Evolutionary conservation across 129 eudicot genomes (phyloP).

Genomic region (Centella asiatica): DNA sequence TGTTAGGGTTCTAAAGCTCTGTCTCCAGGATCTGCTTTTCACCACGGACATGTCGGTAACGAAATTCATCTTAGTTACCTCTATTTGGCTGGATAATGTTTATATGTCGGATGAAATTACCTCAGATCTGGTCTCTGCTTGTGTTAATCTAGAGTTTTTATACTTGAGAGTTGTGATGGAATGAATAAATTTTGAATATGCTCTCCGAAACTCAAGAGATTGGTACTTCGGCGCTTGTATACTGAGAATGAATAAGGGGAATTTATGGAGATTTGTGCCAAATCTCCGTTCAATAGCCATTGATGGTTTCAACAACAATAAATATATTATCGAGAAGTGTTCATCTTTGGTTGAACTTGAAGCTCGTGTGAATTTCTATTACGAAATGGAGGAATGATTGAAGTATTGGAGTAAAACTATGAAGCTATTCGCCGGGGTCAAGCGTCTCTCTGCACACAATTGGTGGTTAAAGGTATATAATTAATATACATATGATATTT

Average conservation of each 20-base stretch:
- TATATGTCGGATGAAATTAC: background rate
- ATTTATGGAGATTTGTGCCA: background rate
- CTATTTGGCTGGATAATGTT: background rate
- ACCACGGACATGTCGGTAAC: background rate
- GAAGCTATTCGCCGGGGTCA: constrained; percentile 1
- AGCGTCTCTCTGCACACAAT: constrained; percentile 3
- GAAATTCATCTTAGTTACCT: background rate
- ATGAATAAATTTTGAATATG: background rate
- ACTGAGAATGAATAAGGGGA: background rate
- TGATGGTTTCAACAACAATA: background rate
- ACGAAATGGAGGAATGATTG: background rate
- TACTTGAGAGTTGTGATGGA: background rate
- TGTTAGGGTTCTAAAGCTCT: background rate
- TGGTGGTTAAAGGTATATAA: constrained; percentile 9
- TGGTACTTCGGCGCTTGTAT: background rate
- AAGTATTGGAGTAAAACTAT: constrained; percentile 12
- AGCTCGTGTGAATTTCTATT: background rate
- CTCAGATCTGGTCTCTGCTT: background rate
- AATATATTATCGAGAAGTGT: background rate
- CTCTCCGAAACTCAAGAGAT: constrained; percentile 4
- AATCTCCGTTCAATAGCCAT: background rate
- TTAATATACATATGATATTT: background rate
- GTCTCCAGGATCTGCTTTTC: background rate
- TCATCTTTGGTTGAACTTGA: constrained; percentile 3
- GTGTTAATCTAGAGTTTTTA: background rate